Evolutionary conservation across 345 rosid species (phyloP), one percentile per base, ranked within the genome.

Genomic region (Corchorus capsularis): DNA sequence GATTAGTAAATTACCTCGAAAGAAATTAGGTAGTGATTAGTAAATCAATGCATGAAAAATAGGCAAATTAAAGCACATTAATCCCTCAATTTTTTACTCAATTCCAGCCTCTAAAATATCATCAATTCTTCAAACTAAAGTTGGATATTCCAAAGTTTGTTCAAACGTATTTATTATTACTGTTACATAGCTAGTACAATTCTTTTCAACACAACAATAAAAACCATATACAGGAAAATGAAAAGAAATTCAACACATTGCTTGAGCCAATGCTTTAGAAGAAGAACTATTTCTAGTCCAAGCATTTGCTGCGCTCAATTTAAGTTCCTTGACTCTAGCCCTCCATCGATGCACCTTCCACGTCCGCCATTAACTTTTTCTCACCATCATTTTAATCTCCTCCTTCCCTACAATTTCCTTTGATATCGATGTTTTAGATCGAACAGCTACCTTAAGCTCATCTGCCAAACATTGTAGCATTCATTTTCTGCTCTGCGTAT

Each of bases 401-500:
- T 83, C 83, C 62, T 88, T 86, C 13, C 79, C 70, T 12, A 87
- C 82, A 4, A 77, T 78, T 14, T 68, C 73, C 53, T 50, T 66
- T 2, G 79, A 32, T 1, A 78, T 75, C 75, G 6, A 34, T 34
- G 27, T 47, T 72, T 74, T 79, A 13, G 87, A 74, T 27, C 85
- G 74, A 2, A 88, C 55, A 0, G 89, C 92, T 50, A 85, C 81
- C 2, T 83, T 80, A 0, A 93, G 64, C 69, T 87, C 94, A 45
- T 87, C 93, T 4, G 43, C 63, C 1, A 91, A 91, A 81, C 76
- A 87, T 3, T 2, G 90, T 71, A 0, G 90, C 89, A 5, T 85
- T 90, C 88, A 88, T 79, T 32, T 54, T 79, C 75, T 90, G 89
- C 78, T 90, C 91, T 0, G 91, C 85, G 1, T 83, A 87, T 8